Evolutionary conservation across 2,329 filamentous ascomycete species (phyloP).

Genomic region (Colletotrichum acutatum): DNA sequence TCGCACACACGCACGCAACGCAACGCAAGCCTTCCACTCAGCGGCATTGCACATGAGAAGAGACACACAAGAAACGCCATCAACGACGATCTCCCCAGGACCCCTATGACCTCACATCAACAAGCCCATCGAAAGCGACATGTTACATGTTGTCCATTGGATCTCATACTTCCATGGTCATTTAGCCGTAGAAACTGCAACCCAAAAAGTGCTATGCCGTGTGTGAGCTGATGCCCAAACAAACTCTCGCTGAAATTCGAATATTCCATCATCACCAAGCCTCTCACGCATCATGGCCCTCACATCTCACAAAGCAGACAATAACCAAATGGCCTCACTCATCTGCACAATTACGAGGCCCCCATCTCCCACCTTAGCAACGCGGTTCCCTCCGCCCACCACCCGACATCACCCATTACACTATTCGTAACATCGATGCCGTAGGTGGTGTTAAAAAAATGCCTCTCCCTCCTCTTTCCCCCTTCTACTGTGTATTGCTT

Average conservation of each 20-base stretch:
- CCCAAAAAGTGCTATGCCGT: not conserved
- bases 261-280: not conserved
- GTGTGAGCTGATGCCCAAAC: not conserved
- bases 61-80: not conserved
- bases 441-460: not conserved
- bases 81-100: slow-evolving; percentile 20
- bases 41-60: not conserved
- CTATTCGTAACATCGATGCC: not conserved
- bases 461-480: too few species aligned
- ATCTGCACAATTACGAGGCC: slow-evolving; percentile 30
- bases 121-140: not conserved
- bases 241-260: not conserved
- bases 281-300: not conserved
- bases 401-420: not conserved
- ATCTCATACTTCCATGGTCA: not conserved
- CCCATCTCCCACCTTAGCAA: not conserved
- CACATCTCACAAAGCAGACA: slow-evolving; percentile 15
- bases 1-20: not conserved
- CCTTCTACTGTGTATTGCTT: not conserved
- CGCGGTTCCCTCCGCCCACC: not conserved
- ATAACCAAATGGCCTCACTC: not conserved
- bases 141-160: not conserved
- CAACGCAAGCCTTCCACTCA: not conserved
- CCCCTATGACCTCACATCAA: slow-evolving; percentile 33
- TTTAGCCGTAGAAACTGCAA: not conserved